phyloP scores from a whole-genome alignment of 1,139 yeast genomes.

The Lipomyces yarrowii region DNA sequence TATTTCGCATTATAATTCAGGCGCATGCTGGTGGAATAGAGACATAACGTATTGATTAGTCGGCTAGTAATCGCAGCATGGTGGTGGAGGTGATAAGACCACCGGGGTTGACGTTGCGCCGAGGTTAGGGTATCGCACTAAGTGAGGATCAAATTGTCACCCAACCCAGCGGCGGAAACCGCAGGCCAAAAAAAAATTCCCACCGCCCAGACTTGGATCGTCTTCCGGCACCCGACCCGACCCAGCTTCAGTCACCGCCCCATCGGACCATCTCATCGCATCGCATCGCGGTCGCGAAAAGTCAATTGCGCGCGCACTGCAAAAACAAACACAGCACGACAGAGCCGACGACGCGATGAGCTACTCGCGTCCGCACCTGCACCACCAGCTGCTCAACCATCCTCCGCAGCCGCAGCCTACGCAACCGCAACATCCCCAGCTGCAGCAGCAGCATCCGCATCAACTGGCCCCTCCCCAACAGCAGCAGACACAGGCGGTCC shows the following conservation, averaged over 20 bases:
- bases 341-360: conserved; percentile 15
- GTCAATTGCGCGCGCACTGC: not conserved
- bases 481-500: conserved; percentile 15
- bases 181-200: not conserved
- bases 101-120: not conserved
- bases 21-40: no score
- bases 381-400: conserved; percentile 26
- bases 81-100: no score
- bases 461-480: conserved; percentile 7
- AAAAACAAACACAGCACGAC: not conserved
- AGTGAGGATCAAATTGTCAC: not conserved
- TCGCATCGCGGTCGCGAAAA: not conserved
- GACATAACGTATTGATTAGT: no score
- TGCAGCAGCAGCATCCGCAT: conserved; percentile 5
- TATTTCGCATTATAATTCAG: no score
- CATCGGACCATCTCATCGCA: not conserved
- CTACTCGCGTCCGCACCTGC: conserved; percentile 23
- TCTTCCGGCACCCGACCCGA: conserved; percentile 16
- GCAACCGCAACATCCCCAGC: conserved; percentile 15
- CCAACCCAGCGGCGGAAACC: not conserved
- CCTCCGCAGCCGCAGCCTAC: conserved; percentile 6
- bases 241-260: not conserved
- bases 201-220: not conserved
- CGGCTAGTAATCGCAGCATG: no score
- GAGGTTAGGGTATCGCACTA: not conserved